Evolutionary conservation across 2,329 filamentous ascomycete genomes (phyloP).

Genomic region (Xylariomycetidae sp.): DNA sequence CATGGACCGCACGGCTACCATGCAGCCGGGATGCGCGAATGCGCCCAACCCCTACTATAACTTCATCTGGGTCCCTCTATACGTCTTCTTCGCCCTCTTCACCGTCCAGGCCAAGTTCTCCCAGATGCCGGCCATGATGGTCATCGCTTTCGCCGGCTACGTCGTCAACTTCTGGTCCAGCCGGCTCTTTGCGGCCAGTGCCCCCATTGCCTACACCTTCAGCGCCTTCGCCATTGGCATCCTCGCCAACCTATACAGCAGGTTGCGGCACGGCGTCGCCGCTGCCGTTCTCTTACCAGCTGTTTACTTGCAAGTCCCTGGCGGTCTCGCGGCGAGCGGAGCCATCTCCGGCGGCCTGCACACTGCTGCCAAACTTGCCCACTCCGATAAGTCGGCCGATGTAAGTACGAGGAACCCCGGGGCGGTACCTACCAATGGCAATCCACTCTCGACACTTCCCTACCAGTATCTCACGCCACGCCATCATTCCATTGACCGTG

Average conservation of each 20-base stretch:
- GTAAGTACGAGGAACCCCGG: no score
- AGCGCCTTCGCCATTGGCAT: conserved; percentile 72
- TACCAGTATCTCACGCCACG: no score
- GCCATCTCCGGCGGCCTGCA: conserved; percentile 53
- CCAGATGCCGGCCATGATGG: conserved; percentile 69
- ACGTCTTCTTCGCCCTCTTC: conserved; percentile 64
- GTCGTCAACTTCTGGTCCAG: conserved; percentile 69
- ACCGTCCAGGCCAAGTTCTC: conserved; percentile 79
- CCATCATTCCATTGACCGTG: no score
- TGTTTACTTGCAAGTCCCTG: conserved; percentile 69
- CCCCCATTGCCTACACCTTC: conserved; percentile 71
- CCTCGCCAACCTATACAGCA: conserved; percentile 67
- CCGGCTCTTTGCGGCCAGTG: conserved; percentile 60
- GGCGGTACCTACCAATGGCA: background rate
- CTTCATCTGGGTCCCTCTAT: conserved; percentile 63
- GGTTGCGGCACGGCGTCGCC: conserved; percentile 62
- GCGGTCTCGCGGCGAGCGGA: conserved; percentile 54
- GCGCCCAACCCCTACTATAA: conserved; percentile 42
- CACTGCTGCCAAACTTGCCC: conserved; percentile 47
- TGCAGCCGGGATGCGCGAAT: conserved; percentile 35
- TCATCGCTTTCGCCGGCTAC: conserved; percentile 69
- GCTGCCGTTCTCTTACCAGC: conserved; percentile 81
- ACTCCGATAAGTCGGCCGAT: conserved; percentile 27
- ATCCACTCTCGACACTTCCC: background rate
- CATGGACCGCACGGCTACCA: conserved; percentile 38